Evolutionary conservation across 1,139 yeast genomes (phyloP).

Genomic region (Scheffersomyces cryptocercus): DNA sequence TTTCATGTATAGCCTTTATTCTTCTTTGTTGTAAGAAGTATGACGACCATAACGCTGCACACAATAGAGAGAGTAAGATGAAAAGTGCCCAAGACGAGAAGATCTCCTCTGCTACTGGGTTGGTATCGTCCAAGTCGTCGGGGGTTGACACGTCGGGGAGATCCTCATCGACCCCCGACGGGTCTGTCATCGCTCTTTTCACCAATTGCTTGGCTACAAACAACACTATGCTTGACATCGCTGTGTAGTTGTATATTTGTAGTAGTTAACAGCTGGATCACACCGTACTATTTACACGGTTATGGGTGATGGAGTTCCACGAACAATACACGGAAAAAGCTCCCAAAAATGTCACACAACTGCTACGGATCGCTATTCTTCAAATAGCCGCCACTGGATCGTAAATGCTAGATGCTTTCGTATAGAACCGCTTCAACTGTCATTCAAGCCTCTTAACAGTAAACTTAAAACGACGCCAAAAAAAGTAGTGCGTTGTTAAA

Average conservation of each 20-base stretch:
- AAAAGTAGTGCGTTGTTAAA: too few species aligned
- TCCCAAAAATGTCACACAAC: too few species aligned
- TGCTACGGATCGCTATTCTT: too few species aligned
- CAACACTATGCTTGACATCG: slow-evolving; percentile 30
- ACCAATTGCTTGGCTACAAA: slow-evolving; percentile 26
- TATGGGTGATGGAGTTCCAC: too few species aligned
- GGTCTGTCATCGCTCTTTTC: slow-evolving; percentile 27
- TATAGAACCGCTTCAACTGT: too few species aligned
- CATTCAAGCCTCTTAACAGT: too few species aligned
- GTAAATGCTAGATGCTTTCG: too few species aligned
- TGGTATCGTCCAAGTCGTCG: slow-evolving; percentile 62
- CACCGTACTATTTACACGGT: too few species aligned
- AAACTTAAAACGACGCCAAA: too few species aligned
- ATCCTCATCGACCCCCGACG: slow-evolving; percentile 36
- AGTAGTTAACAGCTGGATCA: slow-evolving; percentile 1
- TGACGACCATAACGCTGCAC: slow-evolving; percentile 92
- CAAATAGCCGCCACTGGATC: too few species aligned
- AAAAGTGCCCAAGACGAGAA: slow-evolving; percentile 97
- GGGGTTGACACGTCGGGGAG: slow-evolving; percentile 52
- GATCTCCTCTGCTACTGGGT: slow-evolving; percentile 94
- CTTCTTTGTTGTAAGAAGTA: slow-evolving; percentile 89
- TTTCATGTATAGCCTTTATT: slow-evolving; percentile 94
- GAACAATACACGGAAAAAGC: too few species aligned
- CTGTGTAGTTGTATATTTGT: too few species aligned
- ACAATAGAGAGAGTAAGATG: slow-evolving; percentile 75